A percentile compares a stretch with the other conserved stretches of the same genome.
These are phyloP conservation scores for Podospora pseudoanserina DNA, from an alignment of 495 filamentous ascomycete species.

Conservation along the genomic window DNA sequence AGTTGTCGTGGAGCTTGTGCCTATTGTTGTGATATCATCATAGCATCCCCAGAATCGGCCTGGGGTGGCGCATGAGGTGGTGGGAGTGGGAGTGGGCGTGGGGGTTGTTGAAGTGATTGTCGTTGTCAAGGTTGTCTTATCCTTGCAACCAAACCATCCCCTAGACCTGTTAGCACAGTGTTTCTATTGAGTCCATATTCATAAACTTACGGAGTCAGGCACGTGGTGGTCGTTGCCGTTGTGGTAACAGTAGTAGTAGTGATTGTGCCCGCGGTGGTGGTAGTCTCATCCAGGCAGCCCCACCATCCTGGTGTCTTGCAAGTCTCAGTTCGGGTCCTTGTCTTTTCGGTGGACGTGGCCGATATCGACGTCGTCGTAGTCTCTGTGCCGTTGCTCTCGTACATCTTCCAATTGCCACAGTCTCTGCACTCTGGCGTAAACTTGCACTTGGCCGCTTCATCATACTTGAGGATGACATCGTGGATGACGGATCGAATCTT, in stretches of 20 bases:
- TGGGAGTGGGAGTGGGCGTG: constrained; percentile 29
- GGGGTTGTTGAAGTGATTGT: constrained; percentile 26
- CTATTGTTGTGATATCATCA: constrained; percentile 43
- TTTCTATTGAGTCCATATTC: constrained; percentile 41
- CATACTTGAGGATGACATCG: constrained; percentile 80
- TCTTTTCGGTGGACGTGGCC: constrained; percentile 54
- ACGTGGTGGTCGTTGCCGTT: constrained; percentile 48
- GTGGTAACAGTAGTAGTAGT: constrained; percentile 47
- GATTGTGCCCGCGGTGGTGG: constrained; percentile 43
- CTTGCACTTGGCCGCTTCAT: constrained; percentile 68
- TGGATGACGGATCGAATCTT: constrained; percentile 79
- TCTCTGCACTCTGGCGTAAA: constrained; percentile 76
- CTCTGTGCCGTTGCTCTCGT: constrained; percentile 80
- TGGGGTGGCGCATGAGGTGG: constrained; percentile 49
- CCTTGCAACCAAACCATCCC: constrained; percentile 69
- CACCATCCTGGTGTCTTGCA: constrained; percentile 88
- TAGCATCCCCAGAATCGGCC: constrained; percentile 57
- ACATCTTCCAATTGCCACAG: constrained; percentile 92
- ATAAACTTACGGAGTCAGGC: constrained; percentile 49
- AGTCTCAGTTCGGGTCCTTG: constrained; percentile 70
- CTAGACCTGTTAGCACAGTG: constrained; percentile 49
- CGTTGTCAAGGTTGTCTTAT: constrained; percentile 32
- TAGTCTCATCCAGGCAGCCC: constrained; percentile 65
- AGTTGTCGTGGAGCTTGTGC: constrained; percentile 25
- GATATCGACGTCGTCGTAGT: constrained; percentile 60